Percentiles rank a stretch among this genome's conserved stretches.
Evolutionary conservation across 2,329 filamentous ascomycete genomes (phyloP).

Genomic region (Fusarium coffeatum): DNA sequence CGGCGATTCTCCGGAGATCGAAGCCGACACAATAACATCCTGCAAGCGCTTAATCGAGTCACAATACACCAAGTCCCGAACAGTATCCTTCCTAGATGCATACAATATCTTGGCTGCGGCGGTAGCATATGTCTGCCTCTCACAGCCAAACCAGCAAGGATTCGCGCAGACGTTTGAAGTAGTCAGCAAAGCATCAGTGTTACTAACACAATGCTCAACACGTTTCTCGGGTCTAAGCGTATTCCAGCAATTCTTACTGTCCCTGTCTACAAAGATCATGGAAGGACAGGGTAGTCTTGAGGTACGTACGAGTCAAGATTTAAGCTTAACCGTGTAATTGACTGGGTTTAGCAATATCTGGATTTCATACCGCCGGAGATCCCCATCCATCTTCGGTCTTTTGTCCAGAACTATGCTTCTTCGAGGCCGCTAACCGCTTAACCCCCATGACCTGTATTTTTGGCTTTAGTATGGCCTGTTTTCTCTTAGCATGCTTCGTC

Average conservation of each 20-base stretch:
- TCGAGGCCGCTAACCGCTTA: not conserved
- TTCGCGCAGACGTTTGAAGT: slow-evolving; percentile 21
- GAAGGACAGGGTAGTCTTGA: not conserved
- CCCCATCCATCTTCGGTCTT: slow-evolving; percentile 7
- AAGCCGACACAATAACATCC: slow-evolving; percentile 3
- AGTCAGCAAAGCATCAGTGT: slow-evolving; percentile 24
- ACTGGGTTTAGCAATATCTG: not conserved
- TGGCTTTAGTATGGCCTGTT: not conserved
- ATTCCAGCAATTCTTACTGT: slow-evolving; percentile 20
- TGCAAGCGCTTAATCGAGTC: slow-evolving; percentile 18
- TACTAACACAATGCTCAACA: slow-evolving; percentile 19
- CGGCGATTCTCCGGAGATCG: not conserved
- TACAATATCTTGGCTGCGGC: slow-evolving; percentile 26
- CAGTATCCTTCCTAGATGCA: slow-evolving; percentile 24
- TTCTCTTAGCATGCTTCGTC: not conserved
- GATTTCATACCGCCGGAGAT: slow-evolving; percentile 9
- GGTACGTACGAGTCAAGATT: not conserved
- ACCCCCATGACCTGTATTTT: not conserved
- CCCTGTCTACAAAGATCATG: slow-evolving; percentile 16
- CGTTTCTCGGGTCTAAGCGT: slow-evolving; percentile 3
- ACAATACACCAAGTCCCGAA: not conserved
- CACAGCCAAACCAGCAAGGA: not conserved
- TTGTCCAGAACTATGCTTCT: slow-evolving; percentile 4
- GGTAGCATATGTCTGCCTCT: not conserved
- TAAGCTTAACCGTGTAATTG: not conserved